Conservation (phyloP, 129 eudicot genomes). For the Deinandra increscens region DNA sequence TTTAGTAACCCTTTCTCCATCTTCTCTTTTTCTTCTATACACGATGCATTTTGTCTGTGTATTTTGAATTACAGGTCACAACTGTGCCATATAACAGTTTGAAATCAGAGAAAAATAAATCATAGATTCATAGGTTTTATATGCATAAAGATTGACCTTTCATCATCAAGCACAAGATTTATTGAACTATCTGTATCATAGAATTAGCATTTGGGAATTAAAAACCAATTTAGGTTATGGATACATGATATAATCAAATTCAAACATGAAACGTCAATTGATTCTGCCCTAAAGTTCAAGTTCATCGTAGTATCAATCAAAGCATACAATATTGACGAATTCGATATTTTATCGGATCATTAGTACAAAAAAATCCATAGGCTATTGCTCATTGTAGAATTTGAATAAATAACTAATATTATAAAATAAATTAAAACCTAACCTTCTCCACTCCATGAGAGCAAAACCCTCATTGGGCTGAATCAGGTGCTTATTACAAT, state of each 20-base stretch:
- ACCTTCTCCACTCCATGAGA: constrained; percentile 33
- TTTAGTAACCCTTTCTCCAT: constrained; percentile 55
- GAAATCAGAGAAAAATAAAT: neutral
- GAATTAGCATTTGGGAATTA: no score
- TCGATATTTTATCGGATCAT: no score
- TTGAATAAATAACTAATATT: neutral
- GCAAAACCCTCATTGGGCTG: no score
- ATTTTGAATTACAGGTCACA: neutral
- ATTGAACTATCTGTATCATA: no score
- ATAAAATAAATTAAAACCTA: constrained; percentile 12
- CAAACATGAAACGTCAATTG: no score
- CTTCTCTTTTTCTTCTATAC: constrained; percentile 66
- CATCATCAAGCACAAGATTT: neutral
- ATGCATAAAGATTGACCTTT: neutral
- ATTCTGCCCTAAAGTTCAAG: no score
- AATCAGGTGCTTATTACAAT: no score
- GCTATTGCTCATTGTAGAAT: neutral
- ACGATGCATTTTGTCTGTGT: constrained; percentile 52
- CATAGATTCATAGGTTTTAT: neutral
- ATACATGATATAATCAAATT: no score
- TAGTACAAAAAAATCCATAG: no score
- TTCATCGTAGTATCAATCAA: no score
- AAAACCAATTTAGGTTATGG: no score
- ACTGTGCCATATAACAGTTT: neutral
- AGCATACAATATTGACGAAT: no score